Evolutionary conservation across 345 rosid genomes (phyloP).

Genomic region (Eutrema yunnanense): DNA sequence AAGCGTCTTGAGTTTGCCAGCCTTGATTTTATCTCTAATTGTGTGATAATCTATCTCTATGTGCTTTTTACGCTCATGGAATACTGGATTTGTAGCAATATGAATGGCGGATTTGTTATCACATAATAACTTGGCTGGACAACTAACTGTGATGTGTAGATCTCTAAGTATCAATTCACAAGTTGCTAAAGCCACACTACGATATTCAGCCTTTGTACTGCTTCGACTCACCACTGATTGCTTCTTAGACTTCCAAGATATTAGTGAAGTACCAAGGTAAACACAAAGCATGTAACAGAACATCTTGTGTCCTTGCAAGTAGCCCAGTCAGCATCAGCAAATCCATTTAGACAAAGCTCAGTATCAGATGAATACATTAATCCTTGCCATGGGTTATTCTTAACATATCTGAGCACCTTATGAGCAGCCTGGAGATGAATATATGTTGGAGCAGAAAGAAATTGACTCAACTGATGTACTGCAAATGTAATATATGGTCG

Average conservation of each 20-base stretch:
- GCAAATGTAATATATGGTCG: background rate
- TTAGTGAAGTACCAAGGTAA: background rate
- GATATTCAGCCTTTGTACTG: background rate
- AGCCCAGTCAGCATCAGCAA: too few species aligned
- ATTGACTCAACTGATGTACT: background rate
- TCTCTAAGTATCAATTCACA: background rate
- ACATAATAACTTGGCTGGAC: background rate
- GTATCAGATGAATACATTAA: too few species aligned
- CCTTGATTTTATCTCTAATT: fast-evolving
- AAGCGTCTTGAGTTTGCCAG: too few species aligned
- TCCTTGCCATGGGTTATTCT: too few species aligned
- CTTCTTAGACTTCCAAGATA: background rate
- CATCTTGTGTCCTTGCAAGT: background rate
- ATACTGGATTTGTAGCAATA: background rate
- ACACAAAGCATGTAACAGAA: background rate
- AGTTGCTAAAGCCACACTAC: background rate
- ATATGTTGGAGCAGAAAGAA: background rate
- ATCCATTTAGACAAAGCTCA: too few species aligned
- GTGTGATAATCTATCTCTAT: background rate
- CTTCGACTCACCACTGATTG: background rate
- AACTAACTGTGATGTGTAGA: fast-evolving
- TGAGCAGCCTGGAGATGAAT: background rate
- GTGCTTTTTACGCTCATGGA: background rate
- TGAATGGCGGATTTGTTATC: background rate
- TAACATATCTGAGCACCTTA: too few species aligned